Percentiles rank a stretch among this genome's conserved stretches.
These are phyloP conservation scores for Penicillium sp. DNA, from an alignment of 2,329 filamentous ascomycete species.

Conservation along the genomic window DNA sequence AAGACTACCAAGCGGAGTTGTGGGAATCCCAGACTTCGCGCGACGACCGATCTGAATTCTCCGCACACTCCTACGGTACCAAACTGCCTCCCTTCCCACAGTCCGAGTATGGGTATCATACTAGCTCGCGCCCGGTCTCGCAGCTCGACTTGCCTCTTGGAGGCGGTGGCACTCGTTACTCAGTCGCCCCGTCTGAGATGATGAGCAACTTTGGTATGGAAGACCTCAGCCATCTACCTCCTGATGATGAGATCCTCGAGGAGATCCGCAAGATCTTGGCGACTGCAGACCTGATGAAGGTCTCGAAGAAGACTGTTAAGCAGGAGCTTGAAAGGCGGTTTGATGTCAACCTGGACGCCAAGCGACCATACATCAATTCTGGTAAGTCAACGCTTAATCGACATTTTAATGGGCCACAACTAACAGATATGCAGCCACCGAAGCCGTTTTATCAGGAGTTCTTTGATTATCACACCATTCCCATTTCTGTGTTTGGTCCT, in stretches of 20 bases:
- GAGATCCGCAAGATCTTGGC: slow-evolving; percentile 93
- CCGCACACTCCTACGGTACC: slow-evolving; percentile 91
- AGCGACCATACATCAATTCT: slow-evolving; percentile 90
- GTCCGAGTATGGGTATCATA: slow-evolving; percentile 68
- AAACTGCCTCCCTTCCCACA: slow-evolving; percentile 64
- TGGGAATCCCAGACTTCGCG: slow-evolving; percentile 92
- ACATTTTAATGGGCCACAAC: background rate
- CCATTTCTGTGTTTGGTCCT: background rate
- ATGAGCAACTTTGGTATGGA: slow-evolving; percentile 71
- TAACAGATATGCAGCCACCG: slow-evolving; percentile 59
- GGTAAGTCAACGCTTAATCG: slow-evolving; percentile 57
- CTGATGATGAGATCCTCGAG: slow-evolving; percentile 82
- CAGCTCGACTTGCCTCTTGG: slow-evolving; percentile 54
- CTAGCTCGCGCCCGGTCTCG: slow-evolving; percentile 60
- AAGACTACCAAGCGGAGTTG: slow-evolving; percentile 96
- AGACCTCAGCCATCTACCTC: slow-evolving; percentile 73
- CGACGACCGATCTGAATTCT: slow-evolving; percentile 81
- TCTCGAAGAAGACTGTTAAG: slow-evolving; percentile 99
- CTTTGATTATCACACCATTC: slow-evolving; percentile 49
- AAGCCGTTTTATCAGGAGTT: slow-evolving; percentile 74
- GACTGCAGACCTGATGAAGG: slow-evolving; percentile 91
- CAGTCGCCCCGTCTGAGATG: slow-evolving; percentile 73
- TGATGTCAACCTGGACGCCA: slow-evolving; percentile 77
- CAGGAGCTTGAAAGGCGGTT: slow-evolving; percentile 87
- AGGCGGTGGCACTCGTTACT: slow-evolving; percentile 65